These are phyloP conservation scores for Pogostemon cablin DNA, from an alignment of 257 asterid genomes.

Conservation along the genomic window DNA sequence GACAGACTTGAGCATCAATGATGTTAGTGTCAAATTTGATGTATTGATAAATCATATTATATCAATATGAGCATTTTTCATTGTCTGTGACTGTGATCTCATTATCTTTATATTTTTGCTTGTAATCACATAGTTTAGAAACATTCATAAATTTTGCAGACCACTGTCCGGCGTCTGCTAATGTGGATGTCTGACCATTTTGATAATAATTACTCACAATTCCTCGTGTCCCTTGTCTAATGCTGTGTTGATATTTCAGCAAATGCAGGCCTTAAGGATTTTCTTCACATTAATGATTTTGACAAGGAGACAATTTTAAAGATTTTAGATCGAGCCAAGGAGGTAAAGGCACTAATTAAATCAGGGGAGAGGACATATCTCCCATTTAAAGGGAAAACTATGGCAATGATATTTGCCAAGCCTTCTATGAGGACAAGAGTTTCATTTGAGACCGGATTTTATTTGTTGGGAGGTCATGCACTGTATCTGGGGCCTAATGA, in stretches of 20 bases:
- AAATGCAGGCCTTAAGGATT: constrained; percentile 71
- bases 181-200: neutral
- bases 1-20: neutral
- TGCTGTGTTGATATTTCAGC: constrained; percentile 49
- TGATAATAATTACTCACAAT: neutral
- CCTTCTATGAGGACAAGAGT: constrained; percentile 99
- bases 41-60: neutral
- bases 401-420: constrained; percentile 98
- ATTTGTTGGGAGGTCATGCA: constrained; percentile 97
- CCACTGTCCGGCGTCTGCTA: neutral
- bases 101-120: neutral
- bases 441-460: constrained; percentile 95
- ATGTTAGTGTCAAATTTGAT: neutral
- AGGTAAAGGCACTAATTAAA: constrained; percentile 83
- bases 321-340: constrained; percentile 81
- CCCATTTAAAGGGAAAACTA: constrained; percentile 92
- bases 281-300: constrained; percentile 79
- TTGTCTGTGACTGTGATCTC: neutral
- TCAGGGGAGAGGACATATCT: constrained; percentile 87
- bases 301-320: constrained; percentile 73
- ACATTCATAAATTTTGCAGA: neutral
- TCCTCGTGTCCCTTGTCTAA: neutral
- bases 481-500: constrained; percentile 90
- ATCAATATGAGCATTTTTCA: constrained; percentile 5
- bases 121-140: constrained; percentile 7